These are phyloP conservation scores for Gloeostereum incarnatum DNA, from an alignment of 768 basidiomycete species.

Conservation along the genomic window DNA sequence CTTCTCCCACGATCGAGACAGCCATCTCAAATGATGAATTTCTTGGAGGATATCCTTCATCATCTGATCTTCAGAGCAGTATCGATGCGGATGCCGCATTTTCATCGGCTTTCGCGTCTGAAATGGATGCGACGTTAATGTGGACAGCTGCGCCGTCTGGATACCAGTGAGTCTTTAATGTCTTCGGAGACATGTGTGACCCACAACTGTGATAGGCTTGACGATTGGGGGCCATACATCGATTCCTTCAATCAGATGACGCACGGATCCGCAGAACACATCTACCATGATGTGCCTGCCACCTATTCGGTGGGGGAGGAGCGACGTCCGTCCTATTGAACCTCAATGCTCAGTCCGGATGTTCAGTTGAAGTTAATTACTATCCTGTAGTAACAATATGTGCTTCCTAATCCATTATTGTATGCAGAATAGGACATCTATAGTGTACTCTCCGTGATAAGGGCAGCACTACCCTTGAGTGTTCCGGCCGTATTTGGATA, in stretches of 20 bases:
- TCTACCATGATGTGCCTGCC: too few species aligned
- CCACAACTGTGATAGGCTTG: constrained; percentile 18
- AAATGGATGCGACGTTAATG: constrained; percentile 42
- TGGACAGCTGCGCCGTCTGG: constrained; percentile 54
- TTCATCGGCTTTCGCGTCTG: background rate
- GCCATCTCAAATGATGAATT: background rate
- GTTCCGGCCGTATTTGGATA: too few species aligned
- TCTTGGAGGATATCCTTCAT: background rate
- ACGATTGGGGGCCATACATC: constrained; percentile 32
- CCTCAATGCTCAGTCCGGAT: too few species aligned
- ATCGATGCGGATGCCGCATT: constrained; percentile 25
- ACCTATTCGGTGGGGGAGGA: too few species aligned
- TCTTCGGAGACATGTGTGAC: background rate
- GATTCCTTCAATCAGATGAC: background rate
- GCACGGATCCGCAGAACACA: too few species aligned
- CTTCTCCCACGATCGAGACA: background rate
- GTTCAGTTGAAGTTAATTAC: too few species aligned
- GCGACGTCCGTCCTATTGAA: too few species aligned
- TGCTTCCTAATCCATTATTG: too few species aligned
- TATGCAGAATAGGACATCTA: too few species aligned
- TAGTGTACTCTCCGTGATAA: too few species aligned
- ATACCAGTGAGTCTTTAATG: constrained; percentile 39
- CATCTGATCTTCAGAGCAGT: constrained; percentile 5
- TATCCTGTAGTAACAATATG: too few species aligned
- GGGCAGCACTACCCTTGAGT: too few species aligned